phyloP scores from a whole-genome alignment of 2,329 filamentous ascomycete species.

The Grosmannia clavigera region DNA sequence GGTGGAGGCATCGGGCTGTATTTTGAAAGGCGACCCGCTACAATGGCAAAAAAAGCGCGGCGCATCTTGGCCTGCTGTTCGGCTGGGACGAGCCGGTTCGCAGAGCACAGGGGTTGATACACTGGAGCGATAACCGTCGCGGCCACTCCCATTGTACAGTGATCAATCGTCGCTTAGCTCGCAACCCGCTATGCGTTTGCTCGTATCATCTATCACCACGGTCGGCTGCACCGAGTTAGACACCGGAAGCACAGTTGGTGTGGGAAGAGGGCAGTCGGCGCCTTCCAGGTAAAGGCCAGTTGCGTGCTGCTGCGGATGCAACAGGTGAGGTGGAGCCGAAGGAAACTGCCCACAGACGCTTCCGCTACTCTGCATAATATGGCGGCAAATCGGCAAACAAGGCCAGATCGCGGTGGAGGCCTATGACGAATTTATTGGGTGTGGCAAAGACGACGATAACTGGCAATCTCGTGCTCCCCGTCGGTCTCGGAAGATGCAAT shows the following conservation, averaged over 20 bases:
- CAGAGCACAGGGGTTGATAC: constrained; percentile 5
- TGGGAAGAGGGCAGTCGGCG: constrained; percentile 11
- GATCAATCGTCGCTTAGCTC: background rate
- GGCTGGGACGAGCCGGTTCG: background rate
- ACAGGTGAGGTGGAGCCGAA: constrained; percentile 12
- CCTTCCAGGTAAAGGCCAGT: constrained; percentile 12
- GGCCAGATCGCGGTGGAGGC: constrained; percentile 13
- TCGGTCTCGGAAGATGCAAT: constrained; percentile 5
- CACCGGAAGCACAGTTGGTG: background rate
- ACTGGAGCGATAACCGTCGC: background rate
- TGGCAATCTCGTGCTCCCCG: background rate
- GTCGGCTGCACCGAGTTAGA: background rate
- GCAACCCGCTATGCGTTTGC: background rate
- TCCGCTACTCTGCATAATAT: constrained; percentile 13
- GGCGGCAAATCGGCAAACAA: constrained; percentile 7
- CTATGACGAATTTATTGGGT: constrained; percentile 12
- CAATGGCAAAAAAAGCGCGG: background rate
- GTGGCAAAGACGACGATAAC: background rate
- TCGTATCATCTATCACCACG: background rate
- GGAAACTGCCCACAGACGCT: constrained; percentile 12
- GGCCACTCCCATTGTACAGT: background rate
- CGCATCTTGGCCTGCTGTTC: constrained; percentile 1
- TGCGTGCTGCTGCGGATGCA: constrained; percentile 13
- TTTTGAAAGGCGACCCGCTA: background rate
- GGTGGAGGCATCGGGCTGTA: background rate